phyloP scores from a whole-genome alignment of 2,329 filamentous ascomycete species.

The Huntiella bhutanensis region DNA sequence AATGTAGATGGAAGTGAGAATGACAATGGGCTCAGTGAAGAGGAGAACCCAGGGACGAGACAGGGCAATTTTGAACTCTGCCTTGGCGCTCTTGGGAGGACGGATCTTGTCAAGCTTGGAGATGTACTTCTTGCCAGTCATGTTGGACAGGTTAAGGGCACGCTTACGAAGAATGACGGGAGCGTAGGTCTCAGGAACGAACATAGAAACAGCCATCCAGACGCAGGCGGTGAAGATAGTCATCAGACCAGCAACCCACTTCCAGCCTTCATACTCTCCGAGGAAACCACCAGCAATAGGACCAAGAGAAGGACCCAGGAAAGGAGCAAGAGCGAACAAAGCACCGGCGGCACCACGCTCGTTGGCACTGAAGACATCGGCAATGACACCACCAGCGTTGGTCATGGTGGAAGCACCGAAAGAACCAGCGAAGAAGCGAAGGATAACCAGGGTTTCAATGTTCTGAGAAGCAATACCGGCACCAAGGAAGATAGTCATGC shows the following conservation, averaged over 20 bases:
- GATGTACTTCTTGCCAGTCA: slow-evolving; percentile 36
- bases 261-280: slow-evolving; percentile 39
- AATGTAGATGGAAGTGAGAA: slow-evolving; percentile 45
- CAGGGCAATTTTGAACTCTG: slow-evolving; percentile 37
- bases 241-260: slow-evolving; percentile 45
- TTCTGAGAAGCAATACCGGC: slow-evolving; percentile 37
- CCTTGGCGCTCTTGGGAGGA: slow-evolving; percentile 23
- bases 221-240: slow-evolving; percentile 40
- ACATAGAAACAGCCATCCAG: slow-evolving; percentile 32
- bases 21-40: slow-evolving; percentile 47
- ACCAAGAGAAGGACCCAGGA: slow-evolving; percentile 40
- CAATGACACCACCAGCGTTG: slow-evolving; percentile 43
- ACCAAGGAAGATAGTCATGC: slow-evolving; percentile 42
- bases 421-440: slow-evolving; percentile 48
- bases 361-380: slow-evolving; percentile 38
- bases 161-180: slow-evolving; percentile 36
- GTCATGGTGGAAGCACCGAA: slow-evolving; percentile 45
- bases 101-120: slow-evolving; percentile 27
- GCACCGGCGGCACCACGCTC: slow-evolving; percentile 39
- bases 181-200: slow-evolving; percentile 41
- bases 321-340: slow-evolving; percentile 43
- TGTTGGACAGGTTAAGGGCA: slow-evolving; percentile 29
- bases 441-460: slow-evolving; percentile 40
- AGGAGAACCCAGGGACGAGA: slow-evolving; percentile 45
- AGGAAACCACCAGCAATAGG: slow-evolving; percentile 46